Conservation (phyloP, 257 asterid species). For the Solanum pinnatisectum region DNA sequence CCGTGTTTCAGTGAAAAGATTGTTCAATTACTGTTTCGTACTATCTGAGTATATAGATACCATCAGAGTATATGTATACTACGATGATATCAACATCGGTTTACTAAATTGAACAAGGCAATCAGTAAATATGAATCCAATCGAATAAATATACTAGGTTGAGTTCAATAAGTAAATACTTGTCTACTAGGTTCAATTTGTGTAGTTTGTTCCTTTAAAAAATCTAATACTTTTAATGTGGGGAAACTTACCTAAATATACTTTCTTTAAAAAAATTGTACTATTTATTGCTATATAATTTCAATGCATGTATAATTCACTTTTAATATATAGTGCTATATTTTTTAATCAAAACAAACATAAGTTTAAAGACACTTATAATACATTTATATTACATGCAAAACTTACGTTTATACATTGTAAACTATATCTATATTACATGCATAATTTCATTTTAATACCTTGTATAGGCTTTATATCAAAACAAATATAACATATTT, state of each 20-base stretch:
- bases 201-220: neutral
- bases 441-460: no score
- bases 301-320: neutral
- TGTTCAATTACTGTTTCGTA: neutral
- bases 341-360: no score
- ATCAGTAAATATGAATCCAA: no score
- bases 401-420: no score
- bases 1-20: rapidly evolving
- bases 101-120: neutral
- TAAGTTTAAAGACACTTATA: no score
- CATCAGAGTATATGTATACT: no score
- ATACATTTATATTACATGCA: neutral
- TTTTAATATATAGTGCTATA: rapidly evolving
- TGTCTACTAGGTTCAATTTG: neutral
- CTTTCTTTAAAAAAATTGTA: no score
- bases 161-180: neutral
- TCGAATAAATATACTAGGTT: no score
- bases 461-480: no score
- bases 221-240: no score
- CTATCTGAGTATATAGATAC: no score
- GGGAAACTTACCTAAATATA: neutral
- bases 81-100: neutral
- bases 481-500: neutral
- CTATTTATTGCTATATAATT: neutral
- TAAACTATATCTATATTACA: no score